Conservation (phyloP, 768 basidiomycete genomes). For the Vishniacozyma victoriae region DNA sequence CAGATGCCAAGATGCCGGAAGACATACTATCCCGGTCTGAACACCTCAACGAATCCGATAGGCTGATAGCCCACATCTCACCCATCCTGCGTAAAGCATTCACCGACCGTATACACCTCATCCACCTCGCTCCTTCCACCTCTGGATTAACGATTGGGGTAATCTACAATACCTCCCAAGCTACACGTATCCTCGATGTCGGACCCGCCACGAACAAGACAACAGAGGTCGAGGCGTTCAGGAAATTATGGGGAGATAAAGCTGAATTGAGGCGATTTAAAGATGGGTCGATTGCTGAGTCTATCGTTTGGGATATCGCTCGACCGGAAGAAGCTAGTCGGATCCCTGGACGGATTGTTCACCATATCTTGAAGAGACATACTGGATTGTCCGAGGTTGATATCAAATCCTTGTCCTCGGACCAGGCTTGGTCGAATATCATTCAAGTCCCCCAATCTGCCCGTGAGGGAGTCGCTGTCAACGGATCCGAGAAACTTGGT, state of each 20-base stretch:
- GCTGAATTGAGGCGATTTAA: slow-evolving; percentile 92
- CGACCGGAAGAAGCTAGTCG: slow-evolving; percentile 69
- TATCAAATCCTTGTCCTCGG: slow-evolving; percentile 28
- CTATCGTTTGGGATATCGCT: slow-evolving; percentile 91
- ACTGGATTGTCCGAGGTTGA: slow-evolving; percentile 55
- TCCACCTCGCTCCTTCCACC: slow-evolving; percentile 53
- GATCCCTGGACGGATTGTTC: slow-evolving; percentile 68
- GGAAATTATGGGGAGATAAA: slow-evolving; percentile 83
- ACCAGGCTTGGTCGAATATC: slow-evolving; percentile 26
- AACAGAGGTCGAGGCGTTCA: slow-evolving; percentile 58
- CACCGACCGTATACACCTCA: slow-evolving; percentile 62
- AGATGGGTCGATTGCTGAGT: slow-evolving; percentile 84
- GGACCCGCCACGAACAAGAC: slow-evolving; percentile 62
- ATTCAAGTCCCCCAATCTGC: slow-evolving; percentile 44
- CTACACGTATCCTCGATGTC: slow-evolving; percentile 82
- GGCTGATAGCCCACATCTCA: slow-evolving; percentile 35
- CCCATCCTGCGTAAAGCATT: slow-evolving; percentile 57
- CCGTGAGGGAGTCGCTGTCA: slow-evolving; percentile 41
- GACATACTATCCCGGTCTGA: slow-evolving; percentile 17
- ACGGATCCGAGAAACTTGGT: slow-evolving; percentile 46
- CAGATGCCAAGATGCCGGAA: slow-evolving; percentile 8
- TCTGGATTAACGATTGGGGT: slow-evolving; percentile 63
- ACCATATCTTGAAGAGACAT: slow-evolving; percentile 68
- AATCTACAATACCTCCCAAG: slow-evolving; percentile 63
- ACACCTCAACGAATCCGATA: slow-evolving; percentile 14